Percentiles rank a stretch among this genome's conserved stretches.
phyloP scores from a whole-genome alignment of 225 moss, liverwort and hornwort species.

The Pleurozium schreberi region DNA sequence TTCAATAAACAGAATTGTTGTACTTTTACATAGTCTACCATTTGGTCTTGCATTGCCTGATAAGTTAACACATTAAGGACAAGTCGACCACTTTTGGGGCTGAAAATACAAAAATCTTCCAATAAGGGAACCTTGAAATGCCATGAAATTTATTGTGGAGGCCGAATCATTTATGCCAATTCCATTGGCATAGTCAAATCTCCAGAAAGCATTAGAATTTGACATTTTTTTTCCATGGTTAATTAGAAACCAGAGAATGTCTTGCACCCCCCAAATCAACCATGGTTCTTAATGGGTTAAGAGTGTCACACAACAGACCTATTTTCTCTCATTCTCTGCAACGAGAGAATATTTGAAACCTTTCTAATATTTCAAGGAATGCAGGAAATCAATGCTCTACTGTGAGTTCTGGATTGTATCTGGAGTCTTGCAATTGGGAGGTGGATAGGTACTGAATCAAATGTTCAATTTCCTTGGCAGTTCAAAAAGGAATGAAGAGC shows the following conservation, averaged over 20 bases:
- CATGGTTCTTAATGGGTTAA: too few species aligned
- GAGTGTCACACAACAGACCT: not conserved
- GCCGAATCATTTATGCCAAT: too few species aligned
- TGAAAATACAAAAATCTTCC: too few species aligned
- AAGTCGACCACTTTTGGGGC: too few species aligned
- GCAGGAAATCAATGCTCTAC: not conserved
- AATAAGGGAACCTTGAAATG: too few species aligned
- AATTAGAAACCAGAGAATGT: too few species aligned
- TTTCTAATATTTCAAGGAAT: not conserved
- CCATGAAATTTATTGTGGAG: too few species aligned
- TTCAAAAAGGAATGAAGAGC: not conserved
- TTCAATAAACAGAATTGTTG: not conserved
- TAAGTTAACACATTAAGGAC: too few species aligned
- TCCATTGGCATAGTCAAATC: too few species aligned
- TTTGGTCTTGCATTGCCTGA: not conserved
- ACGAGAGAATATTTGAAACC: not conserved
- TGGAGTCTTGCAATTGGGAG: not conserved
- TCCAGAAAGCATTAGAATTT: too few species aligned
- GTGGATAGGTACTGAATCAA: not conserved
- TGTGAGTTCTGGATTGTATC: not conserved
- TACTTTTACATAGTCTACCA: not conserved
- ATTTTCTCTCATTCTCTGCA: not conserved
- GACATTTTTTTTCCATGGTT: too few species aligned
- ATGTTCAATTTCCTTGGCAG: not conserved
- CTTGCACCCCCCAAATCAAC: too few species aligned